Base-by-base conservation (phyloP, 129 eudicot genomes). In the Smallanthus sonchifolius region DNA sequence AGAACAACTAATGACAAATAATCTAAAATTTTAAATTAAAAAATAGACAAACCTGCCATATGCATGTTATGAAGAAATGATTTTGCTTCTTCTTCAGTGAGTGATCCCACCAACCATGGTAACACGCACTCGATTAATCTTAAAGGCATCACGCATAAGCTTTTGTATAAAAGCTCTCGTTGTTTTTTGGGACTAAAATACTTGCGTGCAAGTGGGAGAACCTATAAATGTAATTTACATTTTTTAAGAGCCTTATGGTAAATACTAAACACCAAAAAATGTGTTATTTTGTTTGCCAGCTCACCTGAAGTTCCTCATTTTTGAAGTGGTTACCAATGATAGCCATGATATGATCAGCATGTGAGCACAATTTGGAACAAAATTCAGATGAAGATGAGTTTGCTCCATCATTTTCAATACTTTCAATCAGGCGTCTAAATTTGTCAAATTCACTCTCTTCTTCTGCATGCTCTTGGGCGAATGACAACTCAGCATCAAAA, bases 61-160 rank as follows among this genome's bases (percentile, higher is more conserved):
- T 85, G 93, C 91, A 94, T 88, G 72, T 94, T 94, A 70, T 71
- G 79, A 44, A 94, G 96, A 72, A 94, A 90, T 34, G 86, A 81
- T 56, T 79, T 87, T 40, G 97, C 92, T 73, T 90, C 97, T 57
- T 88, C 97, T 83, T 90, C 89, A 47, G 85, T 85, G 65, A 94
- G 89, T 51, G 91, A 86, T 76, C 88, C 89, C 54, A 94, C 93
- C 82, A 94, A 81, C 98, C 98, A 94, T 70, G 98, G 98, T 77
- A 94, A 79, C 69, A 94, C 98, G 69, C 98, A 82, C 73, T 94
- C 98, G 37, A 94, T 90, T 80, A 94, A 69, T 76, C 96, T 88
- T 77, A 94, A 73, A 20, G 98, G 98, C 98, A 94, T 94, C 51
- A 94, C 97, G 72, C 98, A 94, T 71, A 94, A 83, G 80, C 97